Conservation (phyloP, 2,329 filamentous ascomycete genomes). For the Beauveria sp. region DNA sequence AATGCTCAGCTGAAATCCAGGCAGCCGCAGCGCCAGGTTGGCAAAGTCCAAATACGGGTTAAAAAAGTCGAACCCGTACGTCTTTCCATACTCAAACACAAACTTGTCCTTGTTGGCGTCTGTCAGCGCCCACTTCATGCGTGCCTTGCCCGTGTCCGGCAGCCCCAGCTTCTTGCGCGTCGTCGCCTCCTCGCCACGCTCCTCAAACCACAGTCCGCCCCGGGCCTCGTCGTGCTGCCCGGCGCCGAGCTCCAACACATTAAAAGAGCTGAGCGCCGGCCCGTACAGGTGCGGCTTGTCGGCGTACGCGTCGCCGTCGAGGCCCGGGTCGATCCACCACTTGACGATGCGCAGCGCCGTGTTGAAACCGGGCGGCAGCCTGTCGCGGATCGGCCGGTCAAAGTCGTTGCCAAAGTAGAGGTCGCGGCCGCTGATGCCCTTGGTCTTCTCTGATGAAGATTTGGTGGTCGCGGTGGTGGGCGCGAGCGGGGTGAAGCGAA, state of each 20-base stretch:
- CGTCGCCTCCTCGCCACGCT: conserved; percentile 55
- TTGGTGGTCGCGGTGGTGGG: neutral
- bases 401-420: conserved; percentile 95
- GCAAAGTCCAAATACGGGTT: conserved; percentile 86
- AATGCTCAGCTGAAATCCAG: conserved; percentile 65
- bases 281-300: conserved; percentile 84
- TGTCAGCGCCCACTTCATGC: conserved; percentile 53
- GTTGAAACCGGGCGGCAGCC: conserved; percentile 77
- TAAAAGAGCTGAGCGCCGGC: conserved; percentile 72
- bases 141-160: conserved; percentile 43
- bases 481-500: conserved; percentile 58
- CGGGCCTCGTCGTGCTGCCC: conserved; percentile 38
- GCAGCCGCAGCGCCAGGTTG: conserved; percentile 63
- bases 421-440: conserved; percentile 58
- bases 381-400: conserved; percentile 79
- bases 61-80: conserved; percentile 63
- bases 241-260: conserved; percentile 61
- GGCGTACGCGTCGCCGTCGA: conserved; percentile 84
- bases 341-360: conserved; percentile 79
- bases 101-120: conserved; percentile 42
- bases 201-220: conserved; percentile 52
- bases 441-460: too few relatives aligned
- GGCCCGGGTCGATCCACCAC: conserved; percentile 83
- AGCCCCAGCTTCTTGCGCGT: conserved; percentile 39
- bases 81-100: conserved; percentile 46